phyloP scores from a whole-genome alignment of 352 stramenopile species.

The Globisporangium spinosum region DNA sequence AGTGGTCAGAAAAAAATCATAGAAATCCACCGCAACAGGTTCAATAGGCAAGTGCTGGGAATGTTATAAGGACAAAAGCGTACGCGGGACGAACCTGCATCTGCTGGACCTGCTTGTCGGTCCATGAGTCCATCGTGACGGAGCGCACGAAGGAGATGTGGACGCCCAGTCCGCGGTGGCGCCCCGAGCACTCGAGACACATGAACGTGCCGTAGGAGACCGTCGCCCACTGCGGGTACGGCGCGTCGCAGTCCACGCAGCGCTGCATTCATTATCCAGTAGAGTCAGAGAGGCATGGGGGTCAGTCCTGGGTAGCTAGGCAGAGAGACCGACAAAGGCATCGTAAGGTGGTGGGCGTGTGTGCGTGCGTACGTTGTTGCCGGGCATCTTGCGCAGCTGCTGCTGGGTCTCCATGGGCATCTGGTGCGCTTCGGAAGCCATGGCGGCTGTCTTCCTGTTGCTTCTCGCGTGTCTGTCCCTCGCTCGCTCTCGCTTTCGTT shows the following conservation, averaged over 20 bases:
- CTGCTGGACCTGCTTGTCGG: constrained; percentile 81
- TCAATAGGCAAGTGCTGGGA: neutral
- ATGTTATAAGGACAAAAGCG: neutral
- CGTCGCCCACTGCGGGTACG: constrained; percentile 93
- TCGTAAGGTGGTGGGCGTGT: neutral
- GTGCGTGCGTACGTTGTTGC: constrained; percentile 76
- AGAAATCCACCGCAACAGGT: neutral
- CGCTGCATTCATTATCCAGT: constrained; percentile 25
- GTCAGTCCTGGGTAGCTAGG: neutral
- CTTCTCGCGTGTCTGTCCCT: neutral
- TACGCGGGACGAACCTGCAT: constrained; percentile 51
- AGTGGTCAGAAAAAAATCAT: neutral
- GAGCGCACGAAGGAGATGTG: constrained; percentile 92
- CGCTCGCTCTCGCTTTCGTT: neutral
- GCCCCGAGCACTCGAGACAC: constrained; percentile 92
- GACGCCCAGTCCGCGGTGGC: constrained; percentile 89
- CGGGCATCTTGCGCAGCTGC: constrained; percentile 73
- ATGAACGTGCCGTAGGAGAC: constrained; percentile 95
- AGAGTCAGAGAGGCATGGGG: neutral
- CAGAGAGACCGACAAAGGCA: neutral
- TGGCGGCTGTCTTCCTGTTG: neutral
- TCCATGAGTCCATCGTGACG: constrained; percentile 87
- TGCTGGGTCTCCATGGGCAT: constrained; percentile 85
- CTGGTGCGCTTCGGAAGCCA: constrained; percentile 56
- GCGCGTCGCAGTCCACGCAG: constrained; percentile 93